Evolutionary conservation across 345 rosid species (phyloP), one percentile per base, ranked within the genome.

Genomic region (Brassica nigra): DNA sequence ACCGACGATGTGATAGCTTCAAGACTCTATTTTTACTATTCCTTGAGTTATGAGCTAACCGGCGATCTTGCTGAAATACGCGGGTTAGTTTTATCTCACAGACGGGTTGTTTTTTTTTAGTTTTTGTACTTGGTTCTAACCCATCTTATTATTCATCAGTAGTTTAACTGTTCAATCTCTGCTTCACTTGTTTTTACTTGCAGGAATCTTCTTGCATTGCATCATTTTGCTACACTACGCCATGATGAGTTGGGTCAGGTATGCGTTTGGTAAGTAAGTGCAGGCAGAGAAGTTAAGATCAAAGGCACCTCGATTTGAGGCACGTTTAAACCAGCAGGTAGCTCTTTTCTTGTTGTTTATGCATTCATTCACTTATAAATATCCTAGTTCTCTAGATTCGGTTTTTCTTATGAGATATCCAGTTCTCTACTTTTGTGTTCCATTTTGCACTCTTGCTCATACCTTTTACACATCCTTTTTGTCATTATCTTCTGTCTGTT

Each of bases 321-420:
- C 95, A 2, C 98, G 90, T 84, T 94, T 94, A 23, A 94, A 90
- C 79, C 97, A 94, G 81, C 98, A 94, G 93, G 98, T 83, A 83
- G 4, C 72, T 64, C 12, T 23, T 8, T 58, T 31, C 34, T 67
- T 36, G 29, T 30, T 20, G 55, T 0, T 75, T 12, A 30, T 31
- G 7, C 23, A 20, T 65, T 62, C 61, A 16, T 28, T 15, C 37
- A 27, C 30, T 23, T 31, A 15, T 66, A 23, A 23, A 7, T 62
- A 9, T 28, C 2, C 1, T 1, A 3, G 44, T 36, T 11, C 73
- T 70, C 49, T 80, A 44, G 73, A 71, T 71, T 30, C 33, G 3
- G 14, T 23, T 64, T 34, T 83, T 11, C 47, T 29, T 16, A 8
- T 66, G 27, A 75, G 20, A 59, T 61, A 31, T 58, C 62, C 64